Evolutionary conservation across 768 basidiomycete genomes (phyloP), one percentile per base, ranked within the genome.

Genomic region (Mycena rebaudengoi): DNA sequence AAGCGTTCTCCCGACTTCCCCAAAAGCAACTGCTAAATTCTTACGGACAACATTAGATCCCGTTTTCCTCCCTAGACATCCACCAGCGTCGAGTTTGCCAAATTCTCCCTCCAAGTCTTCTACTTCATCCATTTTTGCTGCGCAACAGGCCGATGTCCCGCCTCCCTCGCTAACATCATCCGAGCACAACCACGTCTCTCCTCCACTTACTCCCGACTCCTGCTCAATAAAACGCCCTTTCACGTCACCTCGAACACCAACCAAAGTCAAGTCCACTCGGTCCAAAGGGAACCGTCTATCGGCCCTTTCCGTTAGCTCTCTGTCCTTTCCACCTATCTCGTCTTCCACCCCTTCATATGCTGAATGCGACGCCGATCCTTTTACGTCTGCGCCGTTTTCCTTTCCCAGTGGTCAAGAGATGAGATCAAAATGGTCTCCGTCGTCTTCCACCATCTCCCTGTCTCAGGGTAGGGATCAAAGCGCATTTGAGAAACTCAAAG

Each of bases 281-380:
- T 48, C n/a, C 7, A 58, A 49, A 28, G 16, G 26, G 7, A 39
- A 66, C 28, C 55, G 50, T 20, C 48, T 64, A 32, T 67, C 66
- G 23, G 18, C 32, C 30, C 23, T 44, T 43, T 55, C 66, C 28
- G 13, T 67, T 13, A 16, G 51, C 20, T 43, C 66, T 14, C 66
- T 67, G 20, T 48, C 61, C 13, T 53, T 67, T 46, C 66, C 66
- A n/a, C n/a, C n/a, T n/a, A n/a, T n/a, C n/a, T n/a, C n/a, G n/a
- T 50, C 52, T 63, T 43, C 61, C 61, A 6, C 66, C 25, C 56
- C 40, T 12, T 43, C 65, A 14, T 40, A 67, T n/a, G 23, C 16
- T 18, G 58, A 60, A 20, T 64, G 66, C 62, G 58, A 60, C 4
- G 28, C 49, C 25, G 65, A 67, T 26, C 60, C 61, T n/a, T 67